Evolutionary conservation across 352 stramenopile genomes (phyloP).

Genomic region (Globisporangium nodosum): DNA sequence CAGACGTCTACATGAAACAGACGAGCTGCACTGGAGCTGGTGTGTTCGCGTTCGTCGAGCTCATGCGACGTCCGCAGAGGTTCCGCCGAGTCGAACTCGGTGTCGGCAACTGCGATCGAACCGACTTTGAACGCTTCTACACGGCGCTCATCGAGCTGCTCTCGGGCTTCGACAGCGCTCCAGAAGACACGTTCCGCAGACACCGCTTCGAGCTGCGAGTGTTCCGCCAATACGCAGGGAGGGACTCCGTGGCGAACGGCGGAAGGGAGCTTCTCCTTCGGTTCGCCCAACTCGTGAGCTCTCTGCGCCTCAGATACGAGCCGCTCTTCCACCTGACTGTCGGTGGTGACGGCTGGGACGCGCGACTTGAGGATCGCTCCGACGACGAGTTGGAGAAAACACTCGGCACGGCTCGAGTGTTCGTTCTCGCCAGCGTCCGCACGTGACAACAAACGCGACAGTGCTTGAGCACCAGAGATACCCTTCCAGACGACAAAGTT

Average conservation of each 20-base stretch:
- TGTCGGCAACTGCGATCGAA: constrained; percentile 1
- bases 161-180: neutral
- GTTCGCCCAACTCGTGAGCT: neutral
- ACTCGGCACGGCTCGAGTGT: constrained; percentile 5
- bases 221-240: constrained; percentile 4
- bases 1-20: constrained; percentile 12
- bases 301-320: constrained; percentile 1
- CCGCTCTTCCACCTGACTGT: constrained; percentile 2
- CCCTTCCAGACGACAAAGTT: no score
- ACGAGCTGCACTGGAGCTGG: constrained; percentile 9
- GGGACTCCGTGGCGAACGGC: constrained; percentile 2
- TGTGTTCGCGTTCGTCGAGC: constrained; percentile 6
- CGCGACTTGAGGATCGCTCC: neutral
- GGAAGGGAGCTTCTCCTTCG: neutral
- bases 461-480: neutral
- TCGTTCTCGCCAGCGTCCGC: constrained; percentile 2
- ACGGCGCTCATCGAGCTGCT: constrained; percentile 4
- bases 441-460: neutral
- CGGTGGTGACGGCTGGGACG: constrained; percentile 8
- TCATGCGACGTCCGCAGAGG: constrained; percentile 4
- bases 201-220: constrained; percentile 10
- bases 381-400: constrained; percentile 3
- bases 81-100: neutral
- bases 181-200: neutral
- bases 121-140: constrained; percentile 10